Conservation (phyloP, 495 filamentous ascomycete genomes). For the Aspergillus steynii region DNA sequence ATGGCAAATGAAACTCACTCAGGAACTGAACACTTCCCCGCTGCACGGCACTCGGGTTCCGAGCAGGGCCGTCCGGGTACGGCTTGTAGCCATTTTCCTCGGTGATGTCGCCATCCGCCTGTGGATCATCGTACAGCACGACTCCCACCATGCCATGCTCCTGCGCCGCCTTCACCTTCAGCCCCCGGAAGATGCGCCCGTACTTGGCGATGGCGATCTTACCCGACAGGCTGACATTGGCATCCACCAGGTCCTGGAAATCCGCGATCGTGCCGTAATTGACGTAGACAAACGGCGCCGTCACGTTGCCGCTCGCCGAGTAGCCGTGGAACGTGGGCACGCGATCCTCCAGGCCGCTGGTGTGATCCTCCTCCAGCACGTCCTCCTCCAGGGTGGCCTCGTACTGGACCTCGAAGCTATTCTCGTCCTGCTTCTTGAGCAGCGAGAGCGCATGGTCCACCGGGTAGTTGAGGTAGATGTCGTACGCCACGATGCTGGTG, state of each 20-base stretch:
- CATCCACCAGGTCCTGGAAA: conserved; percentile 77
- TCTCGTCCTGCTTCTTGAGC: conserved; percentile 53
- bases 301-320: conserved; percentile 87
- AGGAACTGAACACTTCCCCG: conserved; percentile 87
- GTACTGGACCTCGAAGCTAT: conserved; percentile 56
- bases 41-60: conserved; percentile 87
- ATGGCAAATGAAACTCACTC: conserved; percentile 43
- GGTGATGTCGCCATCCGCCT: conserved; percentile 80
- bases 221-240: conserved; percentile 73
- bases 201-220: conserved; percentile 90
- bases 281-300: conserved; percentile 77
- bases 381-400: conserved; percentile 85
- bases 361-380: conserved; percentile 79
- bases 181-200: conserved; percentile 80
- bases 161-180: conserved; percentile 91
- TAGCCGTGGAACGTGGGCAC: conserved; percentile 97
- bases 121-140: conserved; percentile 85
- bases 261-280: conserved; percentile 88
- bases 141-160: conserved; percentile 89
- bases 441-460: conserved; percentile 75
- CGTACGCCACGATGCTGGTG: conserved; percentile 74
- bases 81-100: conserved; percentile 75
- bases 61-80: conserved; percentile 86
- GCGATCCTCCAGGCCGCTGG: conserved; percentile 67
- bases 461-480: conserved; percentile 91